These are phyloP conservation scores for Oryza glumipatula DNA, from an alignment of 176 grass and related monocot species.

Conservation along the genomic window DNA sequence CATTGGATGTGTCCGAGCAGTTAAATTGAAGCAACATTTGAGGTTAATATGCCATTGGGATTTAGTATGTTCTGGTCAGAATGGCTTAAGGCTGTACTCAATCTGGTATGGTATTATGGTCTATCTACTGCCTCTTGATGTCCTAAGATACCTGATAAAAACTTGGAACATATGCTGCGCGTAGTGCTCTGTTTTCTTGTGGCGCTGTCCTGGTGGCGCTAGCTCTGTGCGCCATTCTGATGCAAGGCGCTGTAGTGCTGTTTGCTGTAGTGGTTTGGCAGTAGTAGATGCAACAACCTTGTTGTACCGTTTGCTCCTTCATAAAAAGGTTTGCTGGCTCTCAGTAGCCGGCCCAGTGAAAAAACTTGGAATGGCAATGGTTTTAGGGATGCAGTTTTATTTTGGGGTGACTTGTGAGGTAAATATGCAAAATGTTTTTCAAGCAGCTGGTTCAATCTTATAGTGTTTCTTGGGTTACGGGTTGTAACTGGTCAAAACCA, in stretches of 20 bases:
- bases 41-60: not conserved
- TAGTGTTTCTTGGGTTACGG: not conserved
- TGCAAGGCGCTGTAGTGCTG: too few relatives aligned
- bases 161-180: not conserved
- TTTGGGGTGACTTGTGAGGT: not conserved
- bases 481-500: not conserved
- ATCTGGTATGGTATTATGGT: not conserved
- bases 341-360: not conserved
- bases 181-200: too few relatives aligned
- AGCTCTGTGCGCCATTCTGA: too few relatives aligned
- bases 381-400: not conserved
- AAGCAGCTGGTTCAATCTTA: not conserved
- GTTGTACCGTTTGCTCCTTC: too few relatives aligned
- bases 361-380: not conserved
- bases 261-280: too few relatives aligned
- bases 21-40: conserved; percentile 19
- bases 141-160: not conserved
- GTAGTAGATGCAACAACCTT: too few relatives aligned
- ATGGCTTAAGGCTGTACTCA: not conserved
- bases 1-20: not conserved
- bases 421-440: not conserved
- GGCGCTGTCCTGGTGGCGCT: too few relatives aligned
- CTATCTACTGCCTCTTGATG: not conserved
- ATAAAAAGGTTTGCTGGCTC: too few relatives aligned
- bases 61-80: conserved; percentile 6